Base-by-base conservation (phyloP, 495 filamentous ascomycete species). In the Penicillium crystallinum region DNA sequence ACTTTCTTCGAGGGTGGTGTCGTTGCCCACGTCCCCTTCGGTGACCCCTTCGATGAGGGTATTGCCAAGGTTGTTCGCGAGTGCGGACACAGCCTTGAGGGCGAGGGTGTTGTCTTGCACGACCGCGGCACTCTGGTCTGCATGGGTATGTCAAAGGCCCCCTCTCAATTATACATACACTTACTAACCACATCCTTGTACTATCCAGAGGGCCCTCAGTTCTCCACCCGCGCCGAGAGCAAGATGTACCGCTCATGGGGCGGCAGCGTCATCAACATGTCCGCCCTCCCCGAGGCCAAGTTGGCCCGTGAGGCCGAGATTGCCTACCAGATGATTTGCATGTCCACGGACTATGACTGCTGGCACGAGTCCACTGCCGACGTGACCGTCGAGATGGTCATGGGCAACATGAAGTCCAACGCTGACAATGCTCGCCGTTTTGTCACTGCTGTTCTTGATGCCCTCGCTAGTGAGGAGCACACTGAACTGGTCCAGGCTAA, bases 321-420 rank as follows among this genome's bases (percentile, higher is more conserved):
- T 56, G 87, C 86, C 14, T 97, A 96, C 64, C 89, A 92, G 74
- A 92, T 97, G 82, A 92, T 99, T 58, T 97, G 92, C 77, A 99
- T 99, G 95, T 85, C 87, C 23, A 99, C 93, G 19, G 93, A 99
- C 72, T 99, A 99, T 62, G 95, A 99, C 70, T 96, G 91, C 81
- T 97, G 93, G 93, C 87, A 88, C 65, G 69, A 71, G 48, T 76
- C 76, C 5, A 83, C 81, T 39, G 87, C 85, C 35, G 83, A 81
- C 49, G 93, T 99, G 30, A 91, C 88, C 53, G 93, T 99, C 7
- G 89, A 89, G 64, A 96, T 96, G 87, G 95, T 99, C 12, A 92
- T 97, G 86, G 87, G 82, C 38, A 86, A 97, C 69, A 99, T 99
- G 95, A 85, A 82, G 57, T 84, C 88, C 48, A 99, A 99, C 68